Evolutionary conservation across 116 monocot species (phyloP).

Genomic region (Phalaenopsis hybrid): DNA sequence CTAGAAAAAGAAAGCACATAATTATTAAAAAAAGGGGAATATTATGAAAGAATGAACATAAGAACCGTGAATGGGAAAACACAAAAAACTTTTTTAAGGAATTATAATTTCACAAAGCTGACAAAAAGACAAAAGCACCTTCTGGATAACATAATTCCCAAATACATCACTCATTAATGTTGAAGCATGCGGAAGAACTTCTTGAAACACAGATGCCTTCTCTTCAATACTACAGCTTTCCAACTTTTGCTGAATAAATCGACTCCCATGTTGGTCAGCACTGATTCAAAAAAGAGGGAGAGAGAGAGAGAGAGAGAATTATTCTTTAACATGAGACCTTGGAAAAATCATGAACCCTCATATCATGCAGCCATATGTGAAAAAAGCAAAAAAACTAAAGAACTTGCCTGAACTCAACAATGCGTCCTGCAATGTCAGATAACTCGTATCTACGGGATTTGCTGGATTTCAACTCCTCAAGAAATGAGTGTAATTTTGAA

Average conservation of each 20-base stretch:
- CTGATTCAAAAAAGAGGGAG: constrained; percentile 28
- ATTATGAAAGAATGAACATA: neutral
- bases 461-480: constrained; percentile 78
- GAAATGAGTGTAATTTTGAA: constrained; percentile 48
- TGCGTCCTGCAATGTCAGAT: constrained; percentile 73
- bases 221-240: constrained; percentile 72
- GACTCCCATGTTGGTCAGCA: constrained; percentile 92
- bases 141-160: constrained; percentile 92
- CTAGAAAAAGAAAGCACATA: neutral
- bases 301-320: neutral
- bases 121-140: constrained; percentile 26
- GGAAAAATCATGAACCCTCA: neutral
- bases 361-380: neutral
- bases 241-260: constrained; percentile 97
- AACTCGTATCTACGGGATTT: constrained; percentile 63
- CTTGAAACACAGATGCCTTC: constrained; percentile 76
- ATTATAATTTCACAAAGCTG: neutral
- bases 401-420: constrained; percentile 84
- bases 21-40: neutral
- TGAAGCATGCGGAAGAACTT: constrained; percentile 83
- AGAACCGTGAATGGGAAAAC: neutral
- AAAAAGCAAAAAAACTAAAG: constrained; percentile 18
- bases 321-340: constrained; percentile 5
- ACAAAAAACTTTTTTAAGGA: constrained; percentile 3
- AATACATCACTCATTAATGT: constrained; percentile 95